Evolutionary conservation across 2,329 filamentous ascomycete genomes (phyloP), one percentile per base, ranked within the genome.

Genomic region (Cucurbitaria berberidis): DNA sequence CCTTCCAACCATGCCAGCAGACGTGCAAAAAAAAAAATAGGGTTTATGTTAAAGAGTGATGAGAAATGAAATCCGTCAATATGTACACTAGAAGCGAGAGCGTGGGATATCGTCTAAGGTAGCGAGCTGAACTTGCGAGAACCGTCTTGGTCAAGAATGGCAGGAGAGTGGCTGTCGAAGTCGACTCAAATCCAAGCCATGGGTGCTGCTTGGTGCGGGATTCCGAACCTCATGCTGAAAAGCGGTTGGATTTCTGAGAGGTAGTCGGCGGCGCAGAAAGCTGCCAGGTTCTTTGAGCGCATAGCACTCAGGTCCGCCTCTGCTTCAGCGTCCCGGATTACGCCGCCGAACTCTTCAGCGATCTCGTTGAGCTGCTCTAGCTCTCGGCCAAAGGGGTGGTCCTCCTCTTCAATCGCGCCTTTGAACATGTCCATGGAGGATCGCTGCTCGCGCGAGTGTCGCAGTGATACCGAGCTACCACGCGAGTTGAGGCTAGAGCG

Each of bases 311-410:
- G 83, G 74, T 96, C 91, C 49, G 91, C 89, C 39, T 93, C 88
- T 34, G 87, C 77, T 40, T 86, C 80, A n/a, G 82, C 81, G 54
- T 85, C 82, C 58, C 83, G 82, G 26, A 86, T 81, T 0, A 75
- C 77, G 42, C 73, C 72, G 36, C 86, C 86, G 64, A 91, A 93
- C 75, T 97, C 93, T 77, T 98, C 95, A 0, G 89, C 93, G 15
- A 97, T 84, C 76, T 98, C 95, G 47, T 92, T 91, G 21, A 98
- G 90, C 76, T 98, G 89, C 51, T 91, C 91, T 47, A 98, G 81
- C 76, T 99, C 95, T 45, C 89, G 87, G 47, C 91, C 91, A 67
- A 98, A 98, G 0, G 93, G 93, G 73, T 95, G 86, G 40, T 76
- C 30, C 75, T 83, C 59, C 70, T 73, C 67, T 51, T 59, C 67